Evolutionary conservation across 352 stramenopile genomes (phyloP).

Genomic region (Phytophthora melonis): DNA sequence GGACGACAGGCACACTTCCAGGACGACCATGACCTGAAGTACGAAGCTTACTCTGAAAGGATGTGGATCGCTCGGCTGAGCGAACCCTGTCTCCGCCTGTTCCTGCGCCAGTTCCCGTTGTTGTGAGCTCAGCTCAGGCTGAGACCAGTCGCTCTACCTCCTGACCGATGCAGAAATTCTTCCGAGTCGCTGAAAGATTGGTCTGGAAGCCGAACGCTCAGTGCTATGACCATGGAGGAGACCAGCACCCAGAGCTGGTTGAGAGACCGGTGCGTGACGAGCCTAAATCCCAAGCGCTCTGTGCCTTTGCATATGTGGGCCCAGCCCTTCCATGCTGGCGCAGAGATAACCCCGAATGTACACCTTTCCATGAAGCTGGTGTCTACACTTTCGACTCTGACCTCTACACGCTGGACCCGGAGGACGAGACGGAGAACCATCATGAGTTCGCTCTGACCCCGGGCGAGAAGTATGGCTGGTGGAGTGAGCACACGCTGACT

Average conservation of each 20-base stretch:
- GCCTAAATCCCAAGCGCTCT: too few relatives aligned
- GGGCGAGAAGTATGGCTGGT: not conserved
- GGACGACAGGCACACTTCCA: not conserved
- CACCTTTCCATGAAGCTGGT: too few relatives aligned
- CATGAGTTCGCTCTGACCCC: not conserved
- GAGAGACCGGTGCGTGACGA: slow-evolving; percentile 4
- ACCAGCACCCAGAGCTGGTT: not conserved
- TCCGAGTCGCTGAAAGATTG: not conserved
- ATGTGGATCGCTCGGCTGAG: not conserved
- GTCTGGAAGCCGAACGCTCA: not conserved
- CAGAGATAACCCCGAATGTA: too few relatives aligned
- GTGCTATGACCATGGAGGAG: too few relatives aligned
- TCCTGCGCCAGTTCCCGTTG: not conserved
- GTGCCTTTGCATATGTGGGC: too few relatives aligned
- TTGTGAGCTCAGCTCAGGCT: not conserved
- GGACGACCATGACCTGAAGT: not conserved
- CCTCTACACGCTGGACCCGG: not conserved
- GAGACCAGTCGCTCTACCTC: not conserved
- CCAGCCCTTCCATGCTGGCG: too few relatives aligned
- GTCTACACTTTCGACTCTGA: too few relatives aligned
- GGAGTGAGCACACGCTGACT: not conserved
- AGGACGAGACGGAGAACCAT: not conserved
- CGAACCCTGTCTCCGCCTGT: not conserved
- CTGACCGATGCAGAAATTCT: not conserved
- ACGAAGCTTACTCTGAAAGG: not conserved